Conservation (phyloP, 495 filamentous ascomycete genomes). For the Daldinia caldariorum region DNA sequence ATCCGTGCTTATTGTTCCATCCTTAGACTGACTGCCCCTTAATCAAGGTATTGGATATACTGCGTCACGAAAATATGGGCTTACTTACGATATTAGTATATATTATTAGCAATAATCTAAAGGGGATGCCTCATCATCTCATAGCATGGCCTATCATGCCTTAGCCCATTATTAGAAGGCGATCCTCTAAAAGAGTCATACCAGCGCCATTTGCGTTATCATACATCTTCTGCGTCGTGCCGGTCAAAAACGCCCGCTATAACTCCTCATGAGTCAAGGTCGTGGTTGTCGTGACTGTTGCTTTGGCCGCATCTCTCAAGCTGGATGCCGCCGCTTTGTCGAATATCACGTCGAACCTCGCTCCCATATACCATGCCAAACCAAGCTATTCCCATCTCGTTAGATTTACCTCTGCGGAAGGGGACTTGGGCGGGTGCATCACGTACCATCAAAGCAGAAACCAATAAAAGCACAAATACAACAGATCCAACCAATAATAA, state of each 20-base stretch:
- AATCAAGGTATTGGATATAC: not conserved
- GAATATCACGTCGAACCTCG: conserved; percentile 63
- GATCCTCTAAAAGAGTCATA: conserved; percentile 9
- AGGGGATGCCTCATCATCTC: conserved; percentile 14
- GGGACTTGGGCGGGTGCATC: not conserved
- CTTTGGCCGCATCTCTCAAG: conserved; percentile 42
- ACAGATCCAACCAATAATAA: conserved; percentile 49
- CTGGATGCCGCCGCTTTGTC: conserved; percentile 44
- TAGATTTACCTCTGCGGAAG: conserved; percentile 7
- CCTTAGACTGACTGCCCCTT: not conserved
- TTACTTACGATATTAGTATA: conserved; percentile 33
- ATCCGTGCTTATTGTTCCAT: conserved; percentile 78
- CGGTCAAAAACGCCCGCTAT: conserved; percentile 38
- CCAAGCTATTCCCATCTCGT: conserved; percentile 62
- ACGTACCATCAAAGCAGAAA: conserved; percentile 60
- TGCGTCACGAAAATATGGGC: not conserved
- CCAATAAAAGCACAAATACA: conserved; percentile 47
- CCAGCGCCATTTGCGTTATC: conserved; percentile 6
- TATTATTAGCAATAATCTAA: conserved; percentile 35
- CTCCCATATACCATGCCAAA: conserved; percentile 72
- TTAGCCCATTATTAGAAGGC: conserved; percentile 15
- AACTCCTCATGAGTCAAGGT: conserved; percentile 53
- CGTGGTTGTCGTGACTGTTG: conserved; percentile 37
- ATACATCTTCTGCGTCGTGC: conserved; percentile 18
- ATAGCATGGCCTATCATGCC: conserved; percentile 8